These are phyloP conservation scores for Lasiosphaeria miniovina DNA, from an alignment of 495 filamentous ascomycete species.

Conservation along the genomic window DNA sequence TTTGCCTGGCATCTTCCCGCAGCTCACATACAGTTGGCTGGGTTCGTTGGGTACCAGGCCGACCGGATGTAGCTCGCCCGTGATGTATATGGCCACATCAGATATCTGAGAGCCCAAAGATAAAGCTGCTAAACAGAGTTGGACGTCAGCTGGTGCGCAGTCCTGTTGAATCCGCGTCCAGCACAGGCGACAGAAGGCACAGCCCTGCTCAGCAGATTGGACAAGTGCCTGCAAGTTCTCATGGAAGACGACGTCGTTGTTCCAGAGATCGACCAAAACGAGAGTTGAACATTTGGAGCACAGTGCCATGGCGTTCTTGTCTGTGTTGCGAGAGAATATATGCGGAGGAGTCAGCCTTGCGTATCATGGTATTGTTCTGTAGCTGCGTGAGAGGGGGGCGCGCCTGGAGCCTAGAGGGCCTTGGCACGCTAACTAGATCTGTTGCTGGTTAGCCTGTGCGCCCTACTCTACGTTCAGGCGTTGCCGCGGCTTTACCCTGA, in stretches of 20 bases:
- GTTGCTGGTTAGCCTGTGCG: neutral
- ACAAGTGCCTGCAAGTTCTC: neutral
- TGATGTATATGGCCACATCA: slow-evolving; percentile 3
- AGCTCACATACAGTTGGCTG: slow-evolving; percentile 1
- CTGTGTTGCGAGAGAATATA: neutral
- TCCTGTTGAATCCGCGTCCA: neutral
- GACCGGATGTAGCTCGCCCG: neutral
- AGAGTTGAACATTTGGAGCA: slow-evolving; percentile 5
- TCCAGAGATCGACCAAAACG: slow-evolving; percentile 4
- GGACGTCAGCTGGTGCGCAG: neutral
- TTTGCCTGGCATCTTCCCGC: slow-evolving; percentile 4
- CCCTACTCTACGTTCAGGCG: neutral
- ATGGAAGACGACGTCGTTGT: slow-evolving; percentile 11
- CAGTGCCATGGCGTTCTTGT: neutral
- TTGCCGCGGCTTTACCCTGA: no score
- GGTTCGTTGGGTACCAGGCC: neutral
- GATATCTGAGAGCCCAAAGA: neutral
- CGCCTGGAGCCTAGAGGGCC: neutral
- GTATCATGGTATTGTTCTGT: neutral
- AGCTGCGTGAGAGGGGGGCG: neutral
- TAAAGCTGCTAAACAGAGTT: neutral
- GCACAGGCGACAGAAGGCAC: slow-evolving; percentile 4
- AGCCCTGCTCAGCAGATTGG: slow-evolving; percentile 4
- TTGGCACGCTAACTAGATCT: neutral
- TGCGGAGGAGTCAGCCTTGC: neutral